Conservation (phyloP, 495 filamentous ascomycete species). For the Pseudomonodictys pantanalensis region DNA sequence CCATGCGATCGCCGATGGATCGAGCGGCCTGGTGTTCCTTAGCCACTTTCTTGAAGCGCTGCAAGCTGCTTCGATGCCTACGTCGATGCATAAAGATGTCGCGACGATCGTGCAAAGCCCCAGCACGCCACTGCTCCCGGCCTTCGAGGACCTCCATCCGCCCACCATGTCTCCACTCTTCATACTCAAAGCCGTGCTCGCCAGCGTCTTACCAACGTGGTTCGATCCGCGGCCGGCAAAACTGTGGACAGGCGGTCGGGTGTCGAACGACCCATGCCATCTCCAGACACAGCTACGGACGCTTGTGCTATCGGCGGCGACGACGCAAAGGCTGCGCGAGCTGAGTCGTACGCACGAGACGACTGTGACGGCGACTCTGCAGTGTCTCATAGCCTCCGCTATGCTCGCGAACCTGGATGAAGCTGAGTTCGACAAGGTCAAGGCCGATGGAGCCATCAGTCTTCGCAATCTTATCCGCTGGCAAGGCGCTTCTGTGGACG, state of each 20-base stretch:
- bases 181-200: constrained; percentile 36
- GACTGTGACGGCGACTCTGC: constrained; percentile 5
- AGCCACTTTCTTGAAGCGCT: constrained; percentile 42
- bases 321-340: neutral
- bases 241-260: constrained; percentile 28
- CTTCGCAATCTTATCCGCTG: constrained; percentile 2
- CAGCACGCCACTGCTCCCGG: constrained; percentile 8
- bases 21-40: constrained; percentile 45
- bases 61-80: constrained; percentile 26
- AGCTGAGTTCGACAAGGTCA: neutral
- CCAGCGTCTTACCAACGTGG: constrained; percentile 12
- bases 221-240: neutral
- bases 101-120: neutral
- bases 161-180: constrained; percentile 37
- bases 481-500: neutral
- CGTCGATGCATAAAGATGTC: neutral
- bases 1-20: constrained; percentile 31
- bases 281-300: neutral
- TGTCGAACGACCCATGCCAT: neutral
- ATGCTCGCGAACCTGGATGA: neutral
- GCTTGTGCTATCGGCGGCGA: neutral
- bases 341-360: constrained; percentile 12
- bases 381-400: constrained; percentile 3
- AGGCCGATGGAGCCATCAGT: neutral
- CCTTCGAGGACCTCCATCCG: constrained; percentile 19